Conservation (phyloP, 2,329 filamentous ascomycete genomes). For the Monosporascus sp. region DNA sequence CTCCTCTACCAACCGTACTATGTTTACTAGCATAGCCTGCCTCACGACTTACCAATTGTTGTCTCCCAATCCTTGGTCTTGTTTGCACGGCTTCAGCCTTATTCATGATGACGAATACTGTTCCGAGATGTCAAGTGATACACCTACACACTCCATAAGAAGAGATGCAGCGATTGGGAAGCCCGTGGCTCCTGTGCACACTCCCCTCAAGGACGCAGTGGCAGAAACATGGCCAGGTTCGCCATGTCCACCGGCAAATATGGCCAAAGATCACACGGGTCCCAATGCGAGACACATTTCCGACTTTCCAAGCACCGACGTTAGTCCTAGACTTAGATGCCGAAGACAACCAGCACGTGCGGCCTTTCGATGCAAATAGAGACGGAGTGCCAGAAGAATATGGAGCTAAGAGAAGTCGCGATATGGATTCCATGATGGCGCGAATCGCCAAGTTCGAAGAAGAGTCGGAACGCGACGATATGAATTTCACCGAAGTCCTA, state of each 20-base stretch:
- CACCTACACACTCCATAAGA: conserved; percentile 2
- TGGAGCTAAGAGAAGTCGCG: conserved; percentile 5
- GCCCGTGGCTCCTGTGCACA: conserved; percentile 5
- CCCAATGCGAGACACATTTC: conserved; percentile 7
- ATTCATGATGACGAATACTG: background rate
- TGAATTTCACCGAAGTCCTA: conserved; percentile 6
- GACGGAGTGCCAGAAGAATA: conserved; percentile 19
- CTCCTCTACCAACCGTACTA: too few species aligned
- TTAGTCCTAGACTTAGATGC: conserved; percentile 49
- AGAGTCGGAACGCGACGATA: conserved; percentile 10
- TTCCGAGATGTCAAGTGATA: conserved; percentile 7
- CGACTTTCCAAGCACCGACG: conserved; percentile 30
- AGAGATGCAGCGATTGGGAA: conserved; percentile 15
- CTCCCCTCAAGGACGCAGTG: conserved; percentile 5
- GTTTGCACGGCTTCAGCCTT: too few species aligned
- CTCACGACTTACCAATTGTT: too few species aligned
- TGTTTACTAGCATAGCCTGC: too few species aligned
- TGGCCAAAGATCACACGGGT: conserved; percentile 3
- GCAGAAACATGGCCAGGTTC: conserved; percentile 5
- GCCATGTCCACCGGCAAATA: background rate
- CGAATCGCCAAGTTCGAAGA: conserved; percentile 26
- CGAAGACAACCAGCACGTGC: conserved; percentile 37
- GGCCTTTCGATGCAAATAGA: conserved; percentile 31
- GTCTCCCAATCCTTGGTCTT: too few species aligned
- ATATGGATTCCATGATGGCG: conserved; percentile 25